Base-by-base conservation (phyloP, 352 stramenopile species). In the Phytophthora crassamura region DNA sequence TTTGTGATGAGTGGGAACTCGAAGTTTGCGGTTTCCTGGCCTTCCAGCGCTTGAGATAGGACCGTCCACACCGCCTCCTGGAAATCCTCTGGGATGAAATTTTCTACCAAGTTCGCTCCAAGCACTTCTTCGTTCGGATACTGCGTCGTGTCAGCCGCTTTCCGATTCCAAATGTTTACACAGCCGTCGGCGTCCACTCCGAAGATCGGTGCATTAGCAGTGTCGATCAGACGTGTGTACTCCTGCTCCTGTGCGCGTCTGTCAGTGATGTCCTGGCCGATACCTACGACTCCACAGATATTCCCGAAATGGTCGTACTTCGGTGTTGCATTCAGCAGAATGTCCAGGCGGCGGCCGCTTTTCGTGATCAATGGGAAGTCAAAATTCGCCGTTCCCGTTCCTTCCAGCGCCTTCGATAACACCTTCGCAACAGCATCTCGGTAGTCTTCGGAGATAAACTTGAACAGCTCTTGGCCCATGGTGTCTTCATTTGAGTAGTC, bases 401-500 rank as follows among this genome's bases (percentile, higher is more conserved):
- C 81, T 32, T 85, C 56, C 4, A 90, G 40, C 12, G 80, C 80
- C 39, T 88, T 86, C 12, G 69, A 69, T 7, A 92, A 70, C 5
- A 90, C 81, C 8, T 78, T 69, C 38, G 78, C 67, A 45, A 96
- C 86, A 3, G 80, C 78, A 45, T 78, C 65, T 3, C 71, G 72
- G 50, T 88, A 91, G 18, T 89, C 82, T 20, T 74, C 69, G 3
- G 79, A 75, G 16, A 93, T 88, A 46, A 90, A 92, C 38, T 87
- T 80, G 25, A 87, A 72, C 20, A 90, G 39, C 7, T 84, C 56
- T 38, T 84, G 55, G 16, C 80, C 89, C 46, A 97, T 88, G 3
- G 87, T 86, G 67, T 98, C 90, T 59, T 94, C 71, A 35, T 89
- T 89, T 28, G 74, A 78, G 69, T 93, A 97, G 28, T 94, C 87